Base-by-base conservation (phyloP, 345 rosid genomes). In the Citrus glauca region DNA sequence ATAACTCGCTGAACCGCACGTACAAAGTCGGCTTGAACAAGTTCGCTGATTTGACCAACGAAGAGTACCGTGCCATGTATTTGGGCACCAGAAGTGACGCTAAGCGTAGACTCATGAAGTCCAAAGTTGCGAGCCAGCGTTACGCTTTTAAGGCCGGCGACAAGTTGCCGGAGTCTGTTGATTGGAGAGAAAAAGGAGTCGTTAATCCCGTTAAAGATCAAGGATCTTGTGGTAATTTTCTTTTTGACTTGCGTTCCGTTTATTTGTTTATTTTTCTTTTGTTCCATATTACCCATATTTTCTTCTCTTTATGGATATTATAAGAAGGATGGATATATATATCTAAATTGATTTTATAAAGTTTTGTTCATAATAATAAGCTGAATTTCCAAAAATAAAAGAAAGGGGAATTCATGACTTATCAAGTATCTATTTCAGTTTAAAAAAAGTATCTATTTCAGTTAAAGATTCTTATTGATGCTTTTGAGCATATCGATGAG, bases 171-270 rank as follows among this genome's bases (percentile, higher is more conserved):
- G 92, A 87, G 24, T 79, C 87, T 8, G 85, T 95, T 42, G 99
- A 95, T 79, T 95, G 98, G 99, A 91, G 98, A 81, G 40, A 75
- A 76, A 71, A 42, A 25, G 99, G 98, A 22, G 97, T 97, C 16
- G 99, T 95, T 37, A 86, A 50, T 72, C 83, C 82, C 5, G 83
- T 95, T 83, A 95, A 95, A 86, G 94, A 95, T 65, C 97, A 95
- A 85, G 97, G 98, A 32, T 32, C 77, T 69, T 91, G 99, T 66
- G 99, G 99, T 93, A 78, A 27, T 61, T 45, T 19, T 60, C 2
- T 28, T 28, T 72, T 74, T 9, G 24, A 13, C 22, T 75, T 20
- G 22, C 14, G 38, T 63, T 48, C 9, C 9, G 13, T 76, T 33
- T 24, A 42, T 65, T 25, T 24, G 7, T 16, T 53, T 4, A 1